Conservation (phyloP, 2,329 filamentous ascomycete genomes). For the Phaeoacremonium minimum region DNA sequence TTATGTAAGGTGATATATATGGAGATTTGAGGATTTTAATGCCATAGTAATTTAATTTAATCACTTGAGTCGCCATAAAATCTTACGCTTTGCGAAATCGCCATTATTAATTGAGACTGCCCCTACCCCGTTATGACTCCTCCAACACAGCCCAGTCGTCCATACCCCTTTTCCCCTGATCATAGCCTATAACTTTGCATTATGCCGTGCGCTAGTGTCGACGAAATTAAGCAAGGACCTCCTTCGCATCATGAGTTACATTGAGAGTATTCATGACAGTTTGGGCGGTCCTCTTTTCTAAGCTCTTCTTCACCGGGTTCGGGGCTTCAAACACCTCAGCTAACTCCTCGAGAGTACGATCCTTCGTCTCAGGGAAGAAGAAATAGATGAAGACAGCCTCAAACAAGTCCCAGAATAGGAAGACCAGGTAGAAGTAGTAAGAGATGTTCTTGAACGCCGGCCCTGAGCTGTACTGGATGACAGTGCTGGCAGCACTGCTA, state of each 20-base stretch:
- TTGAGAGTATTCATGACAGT: slow-evolving; percentile 37
- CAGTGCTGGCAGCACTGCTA: slow-evolving; percentile 27
- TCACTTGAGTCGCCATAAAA: too few relatives aligned
- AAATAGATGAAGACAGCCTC: slow-evolving; percentile 41
- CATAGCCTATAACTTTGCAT: too few relatives aligned
- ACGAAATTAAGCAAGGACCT: too few relatives aligned
- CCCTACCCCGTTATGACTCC: too few relatives aligned
- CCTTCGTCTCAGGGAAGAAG: slow-evolving; percentile 43
- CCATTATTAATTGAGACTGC: too few relatives aligned
- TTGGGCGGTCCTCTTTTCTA: slow-evolving; percentile 34
- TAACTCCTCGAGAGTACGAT: slow-evolving; percentile 49
- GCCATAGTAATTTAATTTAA: too few relatives aligned
- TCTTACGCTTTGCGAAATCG: too few relatives aligned
- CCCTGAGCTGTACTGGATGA: slow-evolving; percentile 39
- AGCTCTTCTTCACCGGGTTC: slow-evolving; percentile 39
- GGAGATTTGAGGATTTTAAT: too few relatives aligned
- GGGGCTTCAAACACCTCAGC: slow-evolving; percentile 44
- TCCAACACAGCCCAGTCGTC: too few relatives aligned
- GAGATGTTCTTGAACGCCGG: slow-evolving; percentile 36
- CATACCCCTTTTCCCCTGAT: too few relatives aligned
- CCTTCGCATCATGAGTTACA: slow-evolving; percentile 20
- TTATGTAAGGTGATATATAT: too few relatives aligned
- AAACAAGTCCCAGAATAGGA: slow-evolving; percentile 39
- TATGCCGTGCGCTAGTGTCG: too few relatives aligned
- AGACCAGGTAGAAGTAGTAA: slow-evolving; percentile 40